These are phyloP conservation scores for Penicillium aurantiogriseum DNA, from an alignment of 2,329 filamentous ascomycete genomes.

Conservation along the genomic window DNA sequence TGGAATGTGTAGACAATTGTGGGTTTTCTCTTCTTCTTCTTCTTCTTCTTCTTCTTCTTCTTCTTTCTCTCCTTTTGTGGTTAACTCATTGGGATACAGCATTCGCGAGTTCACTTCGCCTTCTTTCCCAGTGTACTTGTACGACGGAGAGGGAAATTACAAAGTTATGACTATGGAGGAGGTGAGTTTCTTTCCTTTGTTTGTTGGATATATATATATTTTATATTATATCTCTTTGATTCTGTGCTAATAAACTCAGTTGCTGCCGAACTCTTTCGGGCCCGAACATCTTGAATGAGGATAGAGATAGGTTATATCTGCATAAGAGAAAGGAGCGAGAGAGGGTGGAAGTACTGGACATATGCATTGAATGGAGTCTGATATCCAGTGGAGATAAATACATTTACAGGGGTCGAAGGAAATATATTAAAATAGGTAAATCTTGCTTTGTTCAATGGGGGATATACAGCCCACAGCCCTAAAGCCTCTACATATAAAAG, in stretches of 20 bases:
- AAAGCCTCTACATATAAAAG: background rate
- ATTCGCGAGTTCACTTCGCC: constrained; percentile 73
- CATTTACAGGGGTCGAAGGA: background rate
- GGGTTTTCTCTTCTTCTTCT: constrained; percentile 16
- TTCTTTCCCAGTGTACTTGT: constrained; percentile 84
- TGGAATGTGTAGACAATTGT: constrained; percentile 96
- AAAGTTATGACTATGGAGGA: constrained; percentile 39
- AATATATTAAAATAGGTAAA: background rate
- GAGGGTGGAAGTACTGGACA: background rate
- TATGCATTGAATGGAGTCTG: background rate
- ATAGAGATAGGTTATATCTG: background rate
- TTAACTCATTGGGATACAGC: constrained; percentile 24
- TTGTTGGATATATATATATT: background rate
- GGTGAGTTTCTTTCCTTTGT: constrained; percentile 26
- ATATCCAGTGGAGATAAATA: background rate
- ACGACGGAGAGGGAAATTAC: constrained; percentile 73
- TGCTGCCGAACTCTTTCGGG: constrained; percentile 68
- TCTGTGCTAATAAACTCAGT: constrained; percentile 41
- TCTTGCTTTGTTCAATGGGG: background rate
- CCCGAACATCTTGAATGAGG: constrained; percentile 53
- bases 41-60: background rate
- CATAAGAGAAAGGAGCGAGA: background rate
- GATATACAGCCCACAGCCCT: background rate
- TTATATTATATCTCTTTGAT: background rate
- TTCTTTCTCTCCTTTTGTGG: background rate